Evolutionary conservation across 1,284 basidiomycete species (phyloP), one percentile per base, ranked within the genome.

Genomic region (Boletus sp.): DNA sequence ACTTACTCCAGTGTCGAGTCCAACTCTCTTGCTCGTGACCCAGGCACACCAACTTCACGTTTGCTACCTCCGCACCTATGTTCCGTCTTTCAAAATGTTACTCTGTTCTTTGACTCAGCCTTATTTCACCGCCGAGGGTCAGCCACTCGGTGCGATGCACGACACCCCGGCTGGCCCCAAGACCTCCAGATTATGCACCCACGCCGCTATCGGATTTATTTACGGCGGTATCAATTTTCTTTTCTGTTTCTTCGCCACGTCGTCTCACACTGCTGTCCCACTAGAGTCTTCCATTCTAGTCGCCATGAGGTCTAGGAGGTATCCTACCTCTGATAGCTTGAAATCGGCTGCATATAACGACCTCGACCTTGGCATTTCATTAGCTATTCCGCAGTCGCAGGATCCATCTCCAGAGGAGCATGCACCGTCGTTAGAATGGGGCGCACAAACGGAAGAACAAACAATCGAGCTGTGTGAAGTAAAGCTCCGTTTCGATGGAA

Each of bases 381-480:
- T 77, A 7, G 71, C 74, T 34, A 50, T 75, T 19, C 50, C 61
- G 57, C 50, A 60, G 7, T 50, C 61, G 56, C 48, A 57, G 10
- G 44, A 41, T 23, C 33, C 42, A 19, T 44, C 55, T 34, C 55
- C 56, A n/a, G 58, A 66, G 54, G 62, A 72, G 38, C 59, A 66
- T 44, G 51, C 65, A 39, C 55, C 66, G 37, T 55, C 69, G 17
- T 60, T 71, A 7, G 77, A 81, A 47, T 85, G 78, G 75, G 81
- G 84, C 44, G 66, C 71, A 35, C 80, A 78, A 70, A 77, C 78
- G 1, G 83, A 86, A 57, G 82, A 84, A 46, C 67, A 71, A 10
- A 71, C 64, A 7, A 78, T 89, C 51, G 78, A 84, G 33, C 51
- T 88, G 6, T 80, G 74, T 46, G 81, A 84, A 64, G 72, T 86